Evolutionary conservation across 2,329 filamentous ascomycete genomes (phyloP).

Genomic region (Sclerotinia nivalis): DNA sequence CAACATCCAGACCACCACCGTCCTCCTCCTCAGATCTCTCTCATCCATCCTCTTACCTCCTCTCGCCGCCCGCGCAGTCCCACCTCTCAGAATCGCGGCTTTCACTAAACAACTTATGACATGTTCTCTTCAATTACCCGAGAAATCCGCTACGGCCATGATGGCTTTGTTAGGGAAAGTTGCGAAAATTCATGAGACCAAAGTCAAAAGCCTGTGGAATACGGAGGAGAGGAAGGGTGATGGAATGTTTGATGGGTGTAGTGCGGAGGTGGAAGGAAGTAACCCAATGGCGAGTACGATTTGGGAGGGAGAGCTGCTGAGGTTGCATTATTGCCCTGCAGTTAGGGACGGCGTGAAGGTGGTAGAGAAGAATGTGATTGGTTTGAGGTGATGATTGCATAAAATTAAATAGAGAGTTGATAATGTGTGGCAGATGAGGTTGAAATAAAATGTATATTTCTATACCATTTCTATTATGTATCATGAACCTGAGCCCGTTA

Average conservation of each 20-base stretch:
- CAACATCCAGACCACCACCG: conserved; percentile 93
- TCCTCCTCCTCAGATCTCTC: conserved; percentile 84
- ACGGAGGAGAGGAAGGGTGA: conserved; percentile 93
- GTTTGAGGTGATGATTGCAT: conserved; percentile 32
- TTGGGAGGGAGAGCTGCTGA: conserved; percentile 90
- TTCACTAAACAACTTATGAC: conserved; percentile 92
- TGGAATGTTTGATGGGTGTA: conserved; percentile 75
- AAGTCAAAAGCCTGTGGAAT: conserved; percentile 85
- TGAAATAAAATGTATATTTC: conserved; percentile 16
- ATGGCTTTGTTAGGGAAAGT: conserved; percentile 77
- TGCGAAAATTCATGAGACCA: conserved; percentile 76
- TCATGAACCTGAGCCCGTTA: background rate
- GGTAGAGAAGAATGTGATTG: conserved; percentile 61
- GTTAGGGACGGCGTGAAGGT: conserved; percentile 73
- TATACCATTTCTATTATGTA: background rate
- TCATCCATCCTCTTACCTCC: conserved; percentile 77
- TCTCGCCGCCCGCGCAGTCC: conserved; percentile 70
- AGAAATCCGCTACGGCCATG: conserved; percentile 82
- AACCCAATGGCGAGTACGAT: conserved; percentile 89
- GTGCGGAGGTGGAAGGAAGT: conserved; percentile 74
- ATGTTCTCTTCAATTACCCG: conserved; percentile 78
- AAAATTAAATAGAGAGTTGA: background rate
- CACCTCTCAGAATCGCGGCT: conserved; percentile 81
- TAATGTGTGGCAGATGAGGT: background rate
- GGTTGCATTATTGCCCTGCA: conserved; percentile 82